Percentiles rank a stretch among this genome's conserved stretches.
Conservation (phyloP, 225 moss, liverwort and hornwort species). For the Marchantia polymorpha region DNA sequence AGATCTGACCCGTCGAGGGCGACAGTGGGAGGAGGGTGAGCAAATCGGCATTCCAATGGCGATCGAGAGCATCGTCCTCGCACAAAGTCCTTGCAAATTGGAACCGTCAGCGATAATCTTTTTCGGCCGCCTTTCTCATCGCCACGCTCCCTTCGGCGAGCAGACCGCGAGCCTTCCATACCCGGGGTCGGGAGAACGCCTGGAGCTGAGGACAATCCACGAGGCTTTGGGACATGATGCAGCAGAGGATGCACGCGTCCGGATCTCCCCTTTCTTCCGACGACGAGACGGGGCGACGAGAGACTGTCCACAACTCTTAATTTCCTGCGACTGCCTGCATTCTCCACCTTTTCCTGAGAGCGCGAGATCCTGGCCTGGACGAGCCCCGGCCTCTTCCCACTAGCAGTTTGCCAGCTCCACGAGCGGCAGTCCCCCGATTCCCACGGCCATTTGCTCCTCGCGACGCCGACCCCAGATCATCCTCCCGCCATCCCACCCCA, state of each 20-base stretch:
- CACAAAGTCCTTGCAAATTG: slow-evolving; percentile 45
- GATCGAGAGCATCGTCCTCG: slow-evolving; percentile 46
- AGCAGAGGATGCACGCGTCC: slow-evolving; percentile 45
- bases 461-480: neutral
- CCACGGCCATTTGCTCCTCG: neutral
- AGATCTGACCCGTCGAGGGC: slow-evolving; percentile 39
- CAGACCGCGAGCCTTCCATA: slow-evolving; percentile 43
- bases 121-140: slow-evolving; percentile 33
- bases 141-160: slow-evolving; percentile 42
- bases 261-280: slow-evolving; percentile 34
- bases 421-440: neutral
- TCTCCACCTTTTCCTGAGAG: slow-evolving; percentile 25
- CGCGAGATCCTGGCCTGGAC: neutral
- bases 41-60: slow-evolving; percentile 44
- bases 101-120: slow-evolving; percentile 41
- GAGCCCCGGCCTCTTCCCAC: slow-evolving; percentile 4
- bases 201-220: slow-evolving; percentile 34
- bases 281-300: slow-evolving; percentile 17
- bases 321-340: slow-evolving; percentile 26
- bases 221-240: slow-evolving; percentile 39
- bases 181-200: slow-evolving; percentile 31
- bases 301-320: slow-evolving; percentile 29
- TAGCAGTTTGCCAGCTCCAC: neutral
- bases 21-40: slow-evolving; percentile 43
- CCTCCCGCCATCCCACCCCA: neutral